Evolutionary conservation across 306 rosid genomes (phyloP), one percentile per base, ranked within the genome.

Genomic region (Citrullus colocynthis): DNA sequence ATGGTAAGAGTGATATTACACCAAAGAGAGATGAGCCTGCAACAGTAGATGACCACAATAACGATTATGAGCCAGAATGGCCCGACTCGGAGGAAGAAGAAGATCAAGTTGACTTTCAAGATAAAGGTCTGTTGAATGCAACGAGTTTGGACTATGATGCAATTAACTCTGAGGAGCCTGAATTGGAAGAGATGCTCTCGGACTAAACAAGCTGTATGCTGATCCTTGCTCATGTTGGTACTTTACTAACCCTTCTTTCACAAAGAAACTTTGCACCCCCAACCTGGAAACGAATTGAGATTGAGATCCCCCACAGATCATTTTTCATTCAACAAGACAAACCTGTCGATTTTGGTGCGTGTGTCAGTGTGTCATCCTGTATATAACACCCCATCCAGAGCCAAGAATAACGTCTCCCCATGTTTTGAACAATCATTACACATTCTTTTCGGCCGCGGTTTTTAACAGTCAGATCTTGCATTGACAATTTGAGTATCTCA

Each of bases 131-230:
- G 34, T 81, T 83, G 78, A 85, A 92, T 44, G 87, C 81, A 83
- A 87, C 90, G 60, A 79, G 66, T 58, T 80, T 77, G 18, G 99
- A 95, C 78, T 88, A 91, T 82, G 99, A 96, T 21, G 63, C 79
- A 44, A 58, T 84, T 76, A 84, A 83, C 88, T 81, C 89, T 9
- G 98, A 92, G 67, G 93, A 92, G 54, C 88, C 92, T 37, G 99
- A 92, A 81, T 81, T 92, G 82, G 99, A 96, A 80, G 99, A 92
- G 89, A 71, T 92, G 83, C 85, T 96, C 13, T 92, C 99, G 18
- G 99, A 96, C 83, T 96, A 86, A 86, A 80, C 70, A 36, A 82
- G 58, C 6, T 30, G 81, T 39, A 58, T 49, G 28, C 16, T 36
- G 42, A 65, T 80, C 84, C 65, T 61, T 51, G 41, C 63, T 5